Evolutionary conservation across 2,329 filamentous ascomycete species (phyloP).

Genomic region (Pseudomassariella vexata): DNA sequence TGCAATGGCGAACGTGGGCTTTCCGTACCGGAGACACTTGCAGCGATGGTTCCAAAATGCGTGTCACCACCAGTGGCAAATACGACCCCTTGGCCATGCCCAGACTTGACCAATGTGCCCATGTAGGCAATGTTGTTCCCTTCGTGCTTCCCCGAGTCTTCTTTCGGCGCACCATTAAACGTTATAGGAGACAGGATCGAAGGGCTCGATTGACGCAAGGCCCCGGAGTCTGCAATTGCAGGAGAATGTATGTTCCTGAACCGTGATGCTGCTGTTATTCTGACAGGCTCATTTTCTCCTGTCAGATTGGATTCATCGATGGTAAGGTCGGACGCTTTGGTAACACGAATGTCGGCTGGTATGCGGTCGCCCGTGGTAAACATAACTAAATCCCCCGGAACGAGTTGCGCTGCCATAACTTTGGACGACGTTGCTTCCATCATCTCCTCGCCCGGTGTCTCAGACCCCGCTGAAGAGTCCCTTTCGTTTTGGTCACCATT

Average conservation of each 20-base stretch:
- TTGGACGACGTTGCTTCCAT: slow-evolving; percentile 73
- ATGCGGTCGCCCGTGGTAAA: slow-evolving; percentile 96
- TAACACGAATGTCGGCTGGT: slow-evolving; percentile 92
- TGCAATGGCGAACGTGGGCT: slow-evolving; percentile 91
- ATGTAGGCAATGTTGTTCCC: slow-evolving; percentile 95
- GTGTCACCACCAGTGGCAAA: slow-evolving; percentile 91
- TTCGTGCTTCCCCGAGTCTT: slow-evolving; percentile 64
- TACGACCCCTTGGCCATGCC: slow-evolving; percentile 93
- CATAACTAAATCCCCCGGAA: slow-evolving; percentile 86
- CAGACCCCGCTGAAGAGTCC: slow-evolving; percentile 43
- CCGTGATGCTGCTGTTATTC: slow-evolving; percentile 63
- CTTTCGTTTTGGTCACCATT: slow-evolving; percentile 40
- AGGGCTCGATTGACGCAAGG: slow-evolving; percentile 28
- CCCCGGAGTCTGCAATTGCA: slow-evolving; percentile 19
- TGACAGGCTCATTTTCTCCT: slow-evolving; percentile 90
- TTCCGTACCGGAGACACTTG: slow-evolving; percentile 90
- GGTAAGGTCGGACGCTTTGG: slow-evolving; percentile 78
- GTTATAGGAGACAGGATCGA: slow-evolving; percentile 45
- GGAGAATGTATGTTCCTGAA: slow-evolving; percentile 23
- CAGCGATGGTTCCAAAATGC: slow-evolving; percentile 93
- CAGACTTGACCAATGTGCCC: slow-evolving; percentile 92
- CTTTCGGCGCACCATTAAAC: slow-evolving; percentile 53
- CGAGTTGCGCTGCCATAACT: slow-evolving; percentile 79
- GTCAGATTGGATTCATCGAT: slow-evolving; percentile 97
- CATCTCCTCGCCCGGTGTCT: slow-evolving; percentile 55